Evolutionary conservation across 1,284 basidiomycete genomes (phyloP).

Genomic region (Coniferiporia sulphurascens): DNA sequence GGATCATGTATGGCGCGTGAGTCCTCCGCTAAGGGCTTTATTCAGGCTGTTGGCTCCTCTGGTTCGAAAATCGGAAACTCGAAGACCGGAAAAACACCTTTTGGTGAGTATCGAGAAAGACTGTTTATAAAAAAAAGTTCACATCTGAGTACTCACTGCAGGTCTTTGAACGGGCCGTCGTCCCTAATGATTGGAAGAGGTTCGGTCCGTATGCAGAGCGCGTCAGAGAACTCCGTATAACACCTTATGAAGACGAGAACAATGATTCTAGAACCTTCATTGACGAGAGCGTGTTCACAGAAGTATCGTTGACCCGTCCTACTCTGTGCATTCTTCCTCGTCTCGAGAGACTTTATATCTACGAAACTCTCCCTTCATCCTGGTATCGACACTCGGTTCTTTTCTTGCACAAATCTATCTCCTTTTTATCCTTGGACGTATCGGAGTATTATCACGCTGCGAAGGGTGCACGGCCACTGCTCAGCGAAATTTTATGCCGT

Average conservation of each 20-base stretch:
- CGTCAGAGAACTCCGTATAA: background rate
- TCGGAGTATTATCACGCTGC: too few relatives aligned
- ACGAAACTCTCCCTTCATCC: background rate
- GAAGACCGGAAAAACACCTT: too few relatives aligned
- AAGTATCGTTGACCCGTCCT: background rate
- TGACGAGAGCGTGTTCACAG: background rate
- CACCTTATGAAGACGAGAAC: too few relatives aligned
- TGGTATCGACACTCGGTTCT: background rate
- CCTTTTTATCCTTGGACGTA: too few relatives aligned
- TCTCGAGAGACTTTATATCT: background rate
- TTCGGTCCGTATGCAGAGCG: background rate
- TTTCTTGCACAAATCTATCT: background rate
- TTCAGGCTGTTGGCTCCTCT: background rate
- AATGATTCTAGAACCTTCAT: background rate
- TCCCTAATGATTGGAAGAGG: background rate
- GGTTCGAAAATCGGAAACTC: too few relatives aligned
- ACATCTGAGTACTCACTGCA: background rate
- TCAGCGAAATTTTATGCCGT: too few relatives aligned
- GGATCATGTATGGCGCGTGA: background rate
- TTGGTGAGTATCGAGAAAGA: too few relatives aligned
- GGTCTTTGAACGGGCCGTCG: background rate
- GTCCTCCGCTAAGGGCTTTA: background rate
- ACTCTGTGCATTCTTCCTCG: background rate
- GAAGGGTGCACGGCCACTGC: too few relatives aligned
- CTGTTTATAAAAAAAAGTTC: too few relatives aligned